Base-by-base conservation (phyloP, 768 basidiomycete species). In the Paxillus rubicundulus region DNA sequence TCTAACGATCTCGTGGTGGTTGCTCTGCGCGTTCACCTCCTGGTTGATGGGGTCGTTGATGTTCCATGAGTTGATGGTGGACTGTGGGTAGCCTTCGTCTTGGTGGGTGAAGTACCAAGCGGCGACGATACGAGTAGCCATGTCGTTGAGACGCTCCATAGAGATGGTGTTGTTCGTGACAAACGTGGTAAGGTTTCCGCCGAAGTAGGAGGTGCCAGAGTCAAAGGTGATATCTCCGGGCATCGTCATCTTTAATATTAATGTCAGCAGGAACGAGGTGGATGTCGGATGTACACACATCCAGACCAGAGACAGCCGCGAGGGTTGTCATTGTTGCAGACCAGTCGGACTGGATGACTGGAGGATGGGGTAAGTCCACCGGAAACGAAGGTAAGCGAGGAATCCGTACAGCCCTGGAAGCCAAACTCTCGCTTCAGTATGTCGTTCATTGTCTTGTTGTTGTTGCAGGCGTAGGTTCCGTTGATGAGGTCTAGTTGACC, bases 101-200 rank as follows among this genome's bases (percentile, higher is more conserved):
- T 69, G 74, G 49, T 64, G 67, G 49, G 52, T 4, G 48, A 73
- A 74, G 34, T 64, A 84, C 78, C 82, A 89, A 7, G 78, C 77
- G 16, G 86, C 85, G 9, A 89, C 64, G 52, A 89, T 84, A 17
- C 88, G 81, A 3, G 79, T 79, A 1, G 87, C 87, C 77, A 89
- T 78, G 64, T 91, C 83, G 61, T 83, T 77, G n/a, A 87, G 71
- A 33, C 85, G 79, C 18, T 76, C 63, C 58, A 77, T 68, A 0
- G 83, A 69, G 5, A 92, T 84, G 30, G 76, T 71, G 16, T 84
- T 80, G 38, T 80, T 82, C 52, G 78, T 72, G 14, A 90, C 85
- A 9, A 80, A 81, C 28, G 72, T 63, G 1, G 82, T 79, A 9
- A 91, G 70, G 48, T 77, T 77, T 33, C 70, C 67, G 4, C 89